Conservation (phyloP, 352 stramenopile genomes). For the Phytopythium oedochilum region DNA sequence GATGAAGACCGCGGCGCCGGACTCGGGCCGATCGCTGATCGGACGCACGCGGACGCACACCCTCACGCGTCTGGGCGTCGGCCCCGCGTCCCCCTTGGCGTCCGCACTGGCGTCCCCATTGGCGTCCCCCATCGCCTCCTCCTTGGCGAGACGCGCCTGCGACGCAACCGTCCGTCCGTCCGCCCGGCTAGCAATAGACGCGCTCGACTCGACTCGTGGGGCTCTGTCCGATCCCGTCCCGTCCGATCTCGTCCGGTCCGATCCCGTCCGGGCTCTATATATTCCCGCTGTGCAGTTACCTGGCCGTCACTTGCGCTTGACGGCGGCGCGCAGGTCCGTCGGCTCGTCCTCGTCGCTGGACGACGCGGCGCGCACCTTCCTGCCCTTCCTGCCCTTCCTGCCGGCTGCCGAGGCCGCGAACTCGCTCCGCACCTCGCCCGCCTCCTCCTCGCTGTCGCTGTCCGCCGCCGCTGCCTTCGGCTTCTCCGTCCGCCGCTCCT, state of each 20-base stretch:
- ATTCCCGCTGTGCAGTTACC: too few species aligned
- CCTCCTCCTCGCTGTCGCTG: slow-evolving; percentile 72
- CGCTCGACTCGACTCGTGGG: too few species aligned
- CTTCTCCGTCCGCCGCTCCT: slow-evolving; percentile 12
- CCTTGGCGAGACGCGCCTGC: too few species aligned
- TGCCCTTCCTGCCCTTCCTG: slow-evolving; percentile 31
- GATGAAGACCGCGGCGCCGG: slow-evolving; percentile 28
- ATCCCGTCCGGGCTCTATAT: too few species aligned
- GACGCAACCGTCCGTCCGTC: too few species aligned
- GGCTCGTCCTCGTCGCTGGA: slow-evolving; percentile 51
- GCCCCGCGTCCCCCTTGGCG: slow-evolving; percentile 10
- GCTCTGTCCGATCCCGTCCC: too few species aligned
- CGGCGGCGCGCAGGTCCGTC: slow-evolving; percentile 61
- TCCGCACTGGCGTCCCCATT: too few species aligned
- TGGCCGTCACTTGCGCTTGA: slow-evolving; percentile 81
- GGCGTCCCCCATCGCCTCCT: background rate
- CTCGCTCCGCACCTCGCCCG: slow-evolving; percentile 71
- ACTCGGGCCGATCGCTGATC: slow-evolving; percentile 9
- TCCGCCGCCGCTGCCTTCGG: slow-evolving; percentile 27
- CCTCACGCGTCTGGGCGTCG: slow-evolving; percentile 48
- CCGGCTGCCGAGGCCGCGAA: slow-evolving; percentile 18
- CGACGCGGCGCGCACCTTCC: slow-evolving; percentile 33
- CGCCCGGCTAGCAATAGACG: too few species aligned
- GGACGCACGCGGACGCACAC: slow-evolving; percentile 67
- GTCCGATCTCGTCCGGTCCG: too few species aligned